phyloP scores from a whole-genome alignment of 192 early-diverging fungal species.

The Borealophlyctis nickersoniae region DNA sequence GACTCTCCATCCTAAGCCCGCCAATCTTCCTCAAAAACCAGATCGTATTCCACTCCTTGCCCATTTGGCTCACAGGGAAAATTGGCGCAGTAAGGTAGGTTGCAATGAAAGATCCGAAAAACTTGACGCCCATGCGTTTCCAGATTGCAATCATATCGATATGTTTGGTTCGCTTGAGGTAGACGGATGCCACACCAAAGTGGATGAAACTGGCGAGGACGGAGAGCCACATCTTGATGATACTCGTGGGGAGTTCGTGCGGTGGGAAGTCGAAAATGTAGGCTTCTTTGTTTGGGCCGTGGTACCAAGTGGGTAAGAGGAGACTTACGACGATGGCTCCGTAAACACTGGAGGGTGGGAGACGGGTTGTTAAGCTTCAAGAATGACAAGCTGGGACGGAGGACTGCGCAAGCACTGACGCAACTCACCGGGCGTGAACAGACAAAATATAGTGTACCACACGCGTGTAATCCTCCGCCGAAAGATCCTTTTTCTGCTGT shows the following conservation, averaged over 20 bases:
- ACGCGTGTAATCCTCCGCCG: too few relatives aligned
- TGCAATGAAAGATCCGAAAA: background rate
- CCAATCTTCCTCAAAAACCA: slow-evolving; percentile 6
- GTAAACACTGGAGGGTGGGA: background rate
- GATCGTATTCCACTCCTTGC: slow-evolving; percentile 3
- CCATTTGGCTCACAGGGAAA: background rate
- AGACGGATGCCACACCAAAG: slow-evolving; percentile 1
- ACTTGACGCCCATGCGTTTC: too few relatives aligned
- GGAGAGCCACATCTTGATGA: background rate
- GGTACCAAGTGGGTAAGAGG: slow-evolving; percentile 6
- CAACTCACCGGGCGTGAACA: slow-evolving; percentile 13
- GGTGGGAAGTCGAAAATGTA: slow-evolving; percentile 1
- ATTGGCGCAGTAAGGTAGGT: slow-evolving; percentile 5
- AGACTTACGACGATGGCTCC: background rate
- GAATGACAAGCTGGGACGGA: background rate
- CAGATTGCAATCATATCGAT: too few relatives aligned
- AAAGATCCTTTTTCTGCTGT: too few relatives aligned
- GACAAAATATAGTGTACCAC: slow-evolving; percentile 5
- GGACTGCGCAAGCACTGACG: background rate
- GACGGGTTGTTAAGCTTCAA: too few relatives aligned
- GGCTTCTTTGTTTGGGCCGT: background rate
- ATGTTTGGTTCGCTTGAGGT: background rate
- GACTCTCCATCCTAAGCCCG: too few relatives aligned
- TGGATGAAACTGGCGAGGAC: too few relatives aligned
- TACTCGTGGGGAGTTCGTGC: slow-evolving; percentile 1